Evolutionary conservation across 148 eudicot genomes (phyloP).

Genomic region (Spergularia bocconei): DNA sequence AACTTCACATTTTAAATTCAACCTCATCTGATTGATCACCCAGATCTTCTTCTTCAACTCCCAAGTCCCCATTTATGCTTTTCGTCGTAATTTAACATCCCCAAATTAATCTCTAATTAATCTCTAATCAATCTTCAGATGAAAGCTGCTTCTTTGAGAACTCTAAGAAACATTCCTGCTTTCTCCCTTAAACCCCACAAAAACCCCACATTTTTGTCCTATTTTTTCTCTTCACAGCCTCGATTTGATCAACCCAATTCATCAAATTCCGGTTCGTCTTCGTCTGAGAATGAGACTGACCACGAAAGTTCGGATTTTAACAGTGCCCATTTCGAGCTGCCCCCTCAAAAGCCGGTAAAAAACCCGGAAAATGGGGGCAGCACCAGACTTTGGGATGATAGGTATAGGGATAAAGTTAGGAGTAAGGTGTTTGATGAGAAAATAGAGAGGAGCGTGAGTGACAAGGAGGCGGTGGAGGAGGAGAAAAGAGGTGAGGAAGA

Average conservation of each 20-base stretch:
- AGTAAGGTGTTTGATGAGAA: constrained; percentile 54
- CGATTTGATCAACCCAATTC: constrained; percentile 30
- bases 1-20: too few species aligned
- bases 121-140: constrained; percentile 27
- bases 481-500: constrained; percentile 20
- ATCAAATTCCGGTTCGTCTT: constrained; percentile 24
- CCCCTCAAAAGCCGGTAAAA: constrained; percentile 24
- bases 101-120: neutral
- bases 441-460: constrained; percentile 19
- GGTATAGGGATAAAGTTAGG: constrained; percentile 55
- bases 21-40: too few species aligned
- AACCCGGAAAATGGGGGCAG: neutral
- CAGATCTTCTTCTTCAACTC: too few species aligned
- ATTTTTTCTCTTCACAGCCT: constrained; percentile 45
- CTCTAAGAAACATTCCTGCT: constrained; percentile 29
- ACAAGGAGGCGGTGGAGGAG: constrained; percentile 24
- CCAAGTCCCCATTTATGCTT: too few species aligned
- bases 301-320: constrained; percentile 46
- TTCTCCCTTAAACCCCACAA: constrained; percentile 25
- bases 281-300: constrained; percentile 38
- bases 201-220: constrained; percentile 27
- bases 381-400: constrained; percentile 57
- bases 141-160: constrained; percentile 50
- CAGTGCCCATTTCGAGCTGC: constrained; percentile 51
- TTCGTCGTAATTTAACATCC: too few species aligned